These are phyloP conservation scores for Termitomyces sp. DNA, from an alignment of 768 basidiomycete species.

Conservation along the genomic window DNA sequence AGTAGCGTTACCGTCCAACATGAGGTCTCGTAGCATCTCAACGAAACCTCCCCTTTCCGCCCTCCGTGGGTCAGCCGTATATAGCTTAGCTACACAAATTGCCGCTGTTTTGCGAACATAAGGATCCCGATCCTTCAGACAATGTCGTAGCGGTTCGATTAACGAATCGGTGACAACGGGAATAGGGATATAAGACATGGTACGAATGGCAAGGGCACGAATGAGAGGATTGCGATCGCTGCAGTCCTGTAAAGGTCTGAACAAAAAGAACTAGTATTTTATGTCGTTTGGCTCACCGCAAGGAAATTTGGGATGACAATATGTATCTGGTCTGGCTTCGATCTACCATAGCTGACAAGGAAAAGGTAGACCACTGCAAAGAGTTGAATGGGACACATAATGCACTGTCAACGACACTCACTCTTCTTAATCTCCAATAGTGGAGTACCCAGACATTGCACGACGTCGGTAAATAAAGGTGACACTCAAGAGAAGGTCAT, in stretches of 20 bases:
- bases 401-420: constrained; percentile 32
- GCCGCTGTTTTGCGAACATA: constrained; percentile 99
- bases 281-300: constrained; percentile 46
- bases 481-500: constrained; percentile 60
- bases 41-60: constrained; percentile 92
- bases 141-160: constrained; percentile 87
- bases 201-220: constrained; percentile 94
- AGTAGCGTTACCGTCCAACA: constrained; percentile 92
- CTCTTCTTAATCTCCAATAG: constrained; percentile 99
- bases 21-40: constrained; percentile 83
- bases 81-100: constrained; percentile 95
- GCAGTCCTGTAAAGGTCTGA: constrained; percentile 65
- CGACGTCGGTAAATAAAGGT: constrained; percentile 90
- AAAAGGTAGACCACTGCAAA: constrained; percentile 92
- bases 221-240: constrained; percentile 95
- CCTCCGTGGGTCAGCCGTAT: constrained; percentile 79
- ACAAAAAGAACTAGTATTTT: background rate
- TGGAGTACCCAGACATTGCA: constrained; percentile 93
- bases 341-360: constrained; percentile 93
- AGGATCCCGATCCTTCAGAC: constrained; percentile 90
- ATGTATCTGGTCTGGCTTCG: constrained; percentile 91
- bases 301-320: constrained; percentile 89
- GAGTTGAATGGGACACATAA: background rate
- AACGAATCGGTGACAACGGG: constrained; percentile 83
- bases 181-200: constrained; percentile 98